Evolutionary conservation across 2,329 filamentous ascomycete genomes (phyloP), one percentile per base, ranked within the genome.

Genomic region (Coleophoma eucalyptorum): DNA sequence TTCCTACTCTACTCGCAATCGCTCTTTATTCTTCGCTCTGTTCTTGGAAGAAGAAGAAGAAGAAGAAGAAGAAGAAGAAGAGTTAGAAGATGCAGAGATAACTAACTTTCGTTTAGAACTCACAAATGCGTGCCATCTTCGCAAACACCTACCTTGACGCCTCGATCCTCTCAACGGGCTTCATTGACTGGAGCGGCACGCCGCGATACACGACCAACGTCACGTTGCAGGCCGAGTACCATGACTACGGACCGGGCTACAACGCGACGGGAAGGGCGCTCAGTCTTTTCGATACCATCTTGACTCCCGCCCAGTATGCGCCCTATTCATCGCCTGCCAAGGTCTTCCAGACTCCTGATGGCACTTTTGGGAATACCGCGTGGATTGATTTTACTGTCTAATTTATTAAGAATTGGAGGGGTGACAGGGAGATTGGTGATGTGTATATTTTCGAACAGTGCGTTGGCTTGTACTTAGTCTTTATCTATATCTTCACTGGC

Each of bases 111-210:
- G 6, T 6, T 8, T 38, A 38, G 72, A 81, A 82, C 56, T 65
- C 71, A 1, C 65, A 67, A 42, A 74, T 79, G 55, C 70, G 76
- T n/a, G 73, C 72, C 12, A 73, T 81, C 43, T 81, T 80, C 53
- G 72, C 73, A 5, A 65, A 71, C 13, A 71, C 65, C 7, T 76
- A 74, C 49, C 67, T 81, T 19, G 79, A 81, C 57, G 72, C 69
- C 7, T 74, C 69, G 18, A 77, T 82, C n/a, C 55, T 62, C 35
- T 58, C 69, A 0, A 67, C 64, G 2, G 78, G 79, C 1, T 83
- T 78, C 57, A 77, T 77, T 38, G 62, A 74, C 16, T 82, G 79
- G 79, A 61, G 68, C 21, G 31, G 15, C 10, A 40, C 45, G 32
- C 41, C 21, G 21, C 35, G 21, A 21, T 44, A 41, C 42, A 46